Evolutionary conservation across 192 early-diverging fungal genomes (phyloP), one percentile per base, ranked within the genome.

Genomic region (Tieghemiomyces parasiticus): DNA sequence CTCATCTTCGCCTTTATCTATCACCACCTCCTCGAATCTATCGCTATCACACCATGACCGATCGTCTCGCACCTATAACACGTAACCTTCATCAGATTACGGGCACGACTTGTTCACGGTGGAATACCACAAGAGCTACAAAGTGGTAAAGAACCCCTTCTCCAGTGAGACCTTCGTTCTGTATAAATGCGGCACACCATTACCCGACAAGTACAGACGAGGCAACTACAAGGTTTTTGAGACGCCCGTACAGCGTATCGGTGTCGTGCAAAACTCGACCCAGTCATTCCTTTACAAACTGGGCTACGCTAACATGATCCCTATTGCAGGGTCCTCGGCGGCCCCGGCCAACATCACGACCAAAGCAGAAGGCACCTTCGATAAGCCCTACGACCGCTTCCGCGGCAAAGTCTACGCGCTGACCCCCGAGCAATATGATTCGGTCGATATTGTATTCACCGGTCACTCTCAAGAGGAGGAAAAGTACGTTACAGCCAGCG

Each of bases 321-420:
- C 24, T 2, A 30, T 52, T 2, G 30, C 16, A 13, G 50, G 50
- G 50, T 52, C 50, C 12, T 52, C 50, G 26, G 24, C 50, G 24
- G 50, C 50, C 50, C 50, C 50, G 4, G 13, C 14, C 30, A 16
- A 24, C 16, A 25, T 14, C 30, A 16, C 24, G 4, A 16, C 24
- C 50, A 25, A 30, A 16, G 26, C 19, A 24, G 26, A 52, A 2
- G 19, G 22, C 6, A 30, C 26, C 2, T 30, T 52, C 24, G 14
- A 30, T 25, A 20, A 52, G 30, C 50, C 50, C 50, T 29, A 52
- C 26, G 50, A 52, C 30, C 50, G 50, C 20, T 52, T 30, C 50
- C 16, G 19, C 26, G 50, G 50, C 2, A 20, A 24, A 29, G 14
- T 16, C 13, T 52, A 14, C 30, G 14, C 22, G 16, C 14, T 30